Base-by-base conservation (phyloP, 352 stramenopile genomes). In the Phytophthora aleatoria region DNA sequence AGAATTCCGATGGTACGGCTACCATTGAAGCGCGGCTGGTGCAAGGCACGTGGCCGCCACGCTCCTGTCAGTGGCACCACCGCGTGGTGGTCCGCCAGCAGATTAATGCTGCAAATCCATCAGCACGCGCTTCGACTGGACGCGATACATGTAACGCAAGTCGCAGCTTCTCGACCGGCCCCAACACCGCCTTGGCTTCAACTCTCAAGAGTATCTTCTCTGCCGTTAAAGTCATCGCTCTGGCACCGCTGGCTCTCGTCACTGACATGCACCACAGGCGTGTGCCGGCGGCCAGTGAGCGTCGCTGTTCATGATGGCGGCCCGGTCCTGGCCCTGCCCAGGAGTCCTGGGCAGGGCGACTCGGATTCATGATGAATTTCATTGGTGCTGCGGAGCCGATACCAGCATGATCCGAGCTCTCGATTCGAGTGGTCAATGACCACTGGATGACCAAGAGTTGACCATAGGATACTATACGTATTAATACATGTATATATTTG, bases 31-130 rank as follows among this genome's bases (percentile, higher is more conserved):
- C 43, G 30, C 44, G 20, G 39, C 30, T 39, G 15, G 28, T 31
- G 38, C 47, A 47, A 58, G 57, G 57, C 57, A 48, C 57, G 57
- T 44, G 57, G 38, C 16, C 38, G 38, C 45, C 57, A 64, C 47
- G 57, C 57, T 65, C n/a, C 20, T 36, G 12, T 20, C 35, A 31
- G 27, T 16, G 24, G 13, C 35, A n/a, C 31, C 57, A 64, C 47
- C 47, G 28, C 47, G 27, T 57, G 35, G 47, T 31, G 47, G 45
- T 45, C 47, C 45, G 16, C 38, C 51, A 26, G 51, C 36, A 41
- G 39, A 57, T 63, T 63, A 63, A 63, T 63, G 58, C 58, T 44
- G 58, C 58, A 66, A 66, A 66, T 61, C 58, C 30, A 27, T 26
- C 20, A 4, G 61, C 58, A 60, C 50, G 15, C 28, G 42, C 41